Base-by-base conservation (phyloP, 352 stramenopile genomes). In the Ophiocytium majus region DNA sequence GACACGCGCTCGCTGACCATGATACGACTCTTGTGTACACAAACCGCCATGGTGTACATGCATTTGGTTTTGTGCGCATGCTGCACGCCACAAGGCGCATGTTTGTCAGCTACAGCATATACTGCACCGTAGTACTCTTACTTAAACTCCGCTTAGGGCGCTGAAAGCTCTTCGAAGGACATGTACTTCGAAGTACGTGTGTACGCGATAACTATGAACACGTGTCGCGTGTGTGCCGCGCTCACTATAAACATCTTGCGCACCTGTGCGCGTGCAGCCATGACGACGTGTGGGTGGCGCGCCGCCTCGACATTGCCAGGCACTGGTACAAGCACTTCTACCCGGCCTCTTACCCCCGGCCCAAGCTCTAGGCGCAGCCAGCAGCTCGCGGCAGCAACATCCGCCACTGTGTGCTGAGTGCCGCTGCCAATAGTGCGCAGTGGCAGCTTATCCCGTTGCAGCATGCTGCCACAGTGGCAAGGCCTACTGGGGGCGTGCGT, bases 221-320 rank as follows among this genome's bases (percentile, higher is more conserved):
- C n/a, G n/a, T n/a, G n/a, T n/a, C n/a, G n/a, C n/a, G n/a, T 57
- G 5, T 14, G 5, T 14, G 5, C 43, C 43, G 5, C 43, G 5
- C 43, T 14, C 43, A 14, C 43, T 14, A 5, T 14, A 57, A 57
- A 57, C 43, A 57, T 14, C 43, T 5, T 14, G 43, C 43, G 14
- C 43, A 57, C 43, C 5, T 57, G 43, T 14, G 14, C 43, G 43
- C 43, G 5, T 78, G 81, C 23, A 84, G 79, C 35, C 74, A 90
- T 10, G 90, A 95, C 81, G 94, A 98, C 28, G 92, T 98, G 10
- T 98, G 94, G 95, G 92, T 98, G 74, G 97, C 94, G 86, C 95
- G 91, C 66, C 91, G 95, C 71, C 94, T 98, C 86, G 91, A 97
- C 50, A 98, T 98, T 86, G 95, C 95, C 31, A 94, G 92, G 57